phyloP scores from a whole-genome alignment of 179 eudicot species.

The Silene noctiflora region DNA sequence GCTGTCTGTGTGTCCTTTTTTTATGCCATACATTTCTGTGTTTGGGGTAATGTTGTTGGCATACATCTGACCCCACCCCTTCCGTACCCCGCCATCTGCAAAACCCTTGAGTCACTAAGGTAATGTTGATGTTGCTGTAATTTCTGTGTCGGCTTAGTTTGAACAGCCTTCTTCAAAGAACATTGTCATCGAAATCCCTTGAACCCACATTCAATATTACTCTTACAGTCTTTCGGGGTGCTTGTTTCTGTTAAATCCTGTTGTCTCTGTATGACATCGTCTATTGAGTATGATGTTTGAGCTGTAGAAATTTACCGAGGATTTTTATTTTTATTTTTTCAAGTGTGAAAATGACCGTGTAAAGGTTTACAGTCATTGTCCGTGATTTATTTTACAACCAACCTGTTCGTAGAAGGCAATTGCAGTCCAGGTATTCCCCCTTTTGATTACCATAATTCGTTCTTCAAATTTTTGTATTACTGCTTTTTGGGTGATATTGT shows the following conservation, averaged over 20 bases:
- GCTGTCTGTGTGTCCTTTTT: neutral
- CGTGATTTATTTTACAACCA: slow-evolving; percentile 95
- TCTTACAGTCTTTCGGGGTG: neutral
- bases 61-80: too few species aligned
- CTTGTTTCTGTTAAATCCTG: neutral
- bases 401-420: slow-evolving; percentile 86
- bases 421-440: slow-evolving; percentile 64
- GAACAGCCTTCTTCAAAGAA: neutral
- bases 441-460: neutral
- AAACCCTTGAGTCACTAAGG: too few species aligned
- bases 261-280: neutral
- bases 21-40: neutral
- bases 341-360: neutral
- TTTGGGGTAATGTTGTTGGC: neutral
- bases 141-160: neutral
- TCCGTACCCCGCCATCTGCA: too few species aligned
- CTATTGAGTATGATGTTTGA: slow-evolving; percentile 8
- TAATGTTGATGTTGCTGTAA: too few species aligned
- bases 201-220: neutral
- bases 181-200: neutral
- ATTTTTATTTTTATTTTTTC: neutral
- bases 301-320: neutral
- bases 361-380: slow-evolving; percentile 55
- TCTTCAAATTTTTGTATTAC: neutral
- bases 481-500: neutral